A percentile compares a stretch with the other conserved stretches of the same genome.
Conservation (phyloP, 768 basidiomycete species). For the Macrolepiota albuminosa region DNA sequence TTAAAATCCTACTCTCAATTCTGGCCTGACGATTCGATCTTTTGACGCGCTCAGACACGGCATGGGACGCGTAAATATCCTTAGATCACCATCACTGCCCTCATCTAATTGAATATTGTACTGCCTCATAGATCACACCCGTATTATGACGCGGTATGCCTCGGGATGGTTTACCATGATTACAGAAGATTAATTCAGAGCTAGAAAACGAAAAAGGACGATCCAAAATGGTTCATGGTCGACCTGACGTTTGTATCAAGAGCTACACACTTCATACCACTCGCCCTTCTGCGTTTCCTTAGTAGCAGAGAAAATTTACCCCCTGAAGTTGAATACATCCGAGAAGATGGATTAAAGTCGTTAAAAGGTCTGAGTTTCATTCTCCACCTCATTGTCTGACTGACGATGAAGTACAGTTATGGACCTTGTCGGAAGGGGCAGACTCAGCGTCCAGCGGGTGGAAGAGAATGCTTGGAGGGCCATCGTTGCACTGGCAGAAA, state of each 20-base stretch:
- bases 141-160: slow-evolving; percentile 68
- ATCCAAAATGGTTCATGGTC: slow-evolving; percentile 94
- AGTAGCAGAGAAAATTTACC: slow-evolving; percentile 42
- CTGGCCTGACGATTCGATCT: slow-evolving; percentile 1
- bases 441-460: slow-evolving; percentile 87
- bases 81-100: slow-evolving; percentile 1
- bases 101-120: slow-evolving; percentile 2
- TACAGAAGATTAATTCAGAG: neutral
- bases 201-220: slow-evolving; percentile 72
- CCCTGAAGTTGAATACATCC: slow-evolving; percentile 61
- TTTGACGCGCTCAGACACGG: slow-evolving; percentile 56
- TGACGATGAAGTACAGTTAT: slow-evolving; percentile 43
- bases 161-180: neutral
- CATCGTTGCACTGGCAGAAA: slow-evolving; percentile 54
- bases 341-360: slow-evolving; percentile 51
- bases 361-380: slow-evolving; percentile 48
- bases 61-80: slow-evolving; percentile 74
- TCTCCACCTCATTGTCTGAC: neutral
- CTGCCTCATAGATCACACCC: slow-evolving; percentile 52
- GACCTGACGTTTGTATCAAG: slow-evolving; percentile 66
- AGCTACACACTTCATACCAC: slow-evolving; percentile 68
- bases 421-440: slow-evolving; percentile 74
- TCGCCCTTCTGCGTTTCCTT: slow-evolving; percentile 68
- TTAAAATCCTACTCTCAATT: neutral
- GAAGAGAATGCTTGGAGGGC: slow-evolving; percentile 59